Evolutionary conservation across 257 asterid genomes (phyloP), one percentile per base, ranked within the genome.

Genomic region (Lycium ferocissimum): DNA sequence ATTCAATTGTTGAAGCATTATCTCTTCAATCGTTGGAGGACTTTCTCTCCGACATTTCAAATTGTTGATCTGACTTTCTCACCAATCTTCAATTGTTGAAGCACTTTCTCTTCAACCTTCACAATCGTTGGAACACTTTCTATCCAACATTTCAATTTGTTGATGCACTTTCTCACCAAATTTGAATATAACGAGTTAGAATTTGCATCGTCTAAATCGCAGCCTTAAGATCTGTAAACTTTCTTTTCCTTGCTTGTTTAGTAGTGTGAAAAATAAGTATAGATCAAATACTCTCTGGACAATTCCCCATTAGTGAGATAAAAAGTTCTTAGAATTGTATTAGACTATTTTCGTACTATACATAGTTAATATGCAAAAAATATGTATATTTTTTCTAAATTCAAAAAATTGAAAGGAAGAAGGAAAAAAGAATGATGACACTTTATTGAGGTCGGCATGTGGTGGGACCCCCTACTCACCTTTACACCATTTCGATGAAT

Each of bases 391-490:
- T 54, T 54, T 54, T 54, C 59, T 54, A 54, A 54, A 54, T 58
- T 58, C 3, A 18, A 7, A 58, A 58, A 58, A 5, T 6, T 6
- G 8, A 17, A 59, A n/a, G 11, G 10, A 59, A 0, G 26, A n/a
- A 49, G 10, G 4, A 17, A 12, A 33, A 65, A 12, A 33, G 2
- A 12, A 65, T 12, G 9, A 65, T 12, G 62, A 15, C n/a, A 56
- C 62, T 65, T 26, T 81, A 82, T 82, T 57, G 84, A 66, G 82
- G 76, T 85, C 18, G 76, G 85, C 85, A 84, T 85, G 87, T 87
- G 88, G 87, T 22, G 58, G 86, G 86, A 65, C 70, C 84, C 85
- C 12, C 47, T 2, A 11, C 11, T 6, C 1, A n/a, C 80, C 38
- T 22, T 20, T 49, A 3, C 81, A 75, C 40, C 62, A 70, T 71